Evolutionary conservation across 176 grass and related monocot species (phyloP).

Genomic region (Paspalum vaginatum): DNA sequence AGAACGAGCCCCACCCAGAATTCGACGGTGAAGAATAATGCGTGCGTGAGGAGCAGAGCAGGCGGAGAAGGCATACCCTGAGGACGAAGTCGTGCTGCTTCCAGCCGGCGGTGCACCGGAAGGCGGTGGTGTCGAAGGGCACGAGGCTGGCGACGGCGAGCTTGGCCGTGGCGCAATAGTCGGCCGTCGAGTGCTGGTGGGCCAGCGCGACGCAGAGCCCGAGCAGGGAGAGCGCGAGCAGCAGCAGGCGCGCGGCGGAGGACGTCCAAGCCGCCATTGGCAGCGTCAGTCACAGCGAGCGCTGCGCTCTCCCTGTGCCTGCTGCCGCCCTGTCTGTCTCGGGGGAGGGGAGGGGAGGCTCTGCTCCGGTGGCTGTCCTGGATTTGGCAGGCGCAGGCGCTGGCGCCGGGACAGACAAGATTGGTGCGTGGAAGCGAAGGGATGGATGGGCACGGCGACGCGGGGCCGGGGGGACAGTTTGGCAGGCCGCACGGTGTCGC

Average conservation of each 20-base stretch:
- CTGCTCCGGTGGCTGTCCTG: background rate
- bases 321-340: background rate
- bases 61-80: constrained; percentile 42
- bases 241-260: constrained; percentile 40
- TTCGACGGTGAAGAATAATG: too few relatives aligned
- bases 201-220: constrained; percentile 46
- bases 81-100: constrained; percentile 75
- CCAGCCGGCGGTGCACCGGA: constrained; percentile 72
- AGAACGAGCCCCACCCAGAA: too few relatives aligned
- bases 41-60: background rate
- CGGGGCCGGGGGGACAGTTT: constrained; percentile 29
- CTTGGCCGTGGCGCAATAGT: constrained; percentile 56
- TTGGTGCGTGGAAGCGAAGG: constrained; percentile 53
- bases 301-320: background rate
- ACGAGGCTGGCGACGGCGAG: constrained; percentile 56
- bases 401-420: constrained; percentile 53
- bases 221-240: constrained; percentile 44
- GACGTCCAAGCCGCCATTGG: constrained; percentile 41
- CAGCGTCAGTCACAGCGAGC: background rate
- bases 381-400: background rate
- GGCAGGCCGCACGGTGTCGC: constrained; percentile 44
- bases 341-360: background rate
- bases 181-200: constrained; percentile 61
- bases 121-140: constrained; percentile 69
- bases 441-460: background rate